Evolutionary conservation across 805 yeast genomes (phyloP).

Genomic region (Metschnikowia vanudenii): DNA sequence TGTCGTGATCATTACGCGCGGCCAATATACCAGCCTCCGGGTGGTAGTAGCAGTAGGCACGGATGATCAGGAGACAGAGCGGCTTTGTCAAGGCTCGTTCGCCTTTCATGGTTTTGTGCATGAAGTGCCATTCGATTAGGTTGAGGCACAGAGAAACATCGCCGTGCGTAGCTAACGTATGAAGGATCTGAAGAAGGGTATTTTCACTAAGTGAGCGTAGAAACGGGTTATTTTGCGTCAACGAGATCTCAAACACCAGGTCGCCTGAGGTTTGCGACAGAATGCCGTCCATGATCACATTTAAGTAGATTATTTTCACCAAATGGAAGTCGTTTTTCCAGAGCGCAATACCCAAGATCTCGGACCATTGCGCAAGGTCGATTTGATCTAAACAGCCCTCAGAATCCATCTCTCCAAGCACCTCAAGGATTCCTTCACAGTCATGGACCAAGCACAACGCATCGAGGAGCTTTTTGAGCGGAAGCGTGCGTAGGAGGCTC

Average conservation of each 20-base stretch:
- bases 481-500: conserved; percentile 10
- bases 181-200: conserved; percentile 28
- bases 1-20: conserved; percentile 20
- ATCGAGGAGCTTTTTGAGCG: conserved; percentile 20
- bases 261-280: conserved; percentile 26
- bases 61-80: conserved; percentile 31
- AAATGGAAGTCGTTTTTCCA: conserved; percentile 26
- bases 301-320: conserved; percentile 28
- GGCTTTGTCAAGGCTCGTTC: conserved; percentile 34
- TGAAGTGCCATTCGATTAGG: conserved; percentile 36
- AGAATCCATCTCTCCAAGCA: conserved; percentile 4
- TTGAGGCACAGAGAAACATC: conserved; percentile 36
- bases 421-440: conserved; percentile 20
- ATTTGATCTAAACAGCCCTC: conserved; percentile 4
- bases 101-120: conserved; percentile 33
- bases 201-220: conserved; percentile 24
- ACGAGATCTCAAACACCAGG: conserved; percentile 19
- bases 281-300: conserved; percentile 30
- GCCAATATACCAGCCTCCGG: conserved; percentile 7
- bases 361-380: conserved; percentile 22
- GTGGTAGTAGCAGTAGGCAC: conserved; percentile 33
- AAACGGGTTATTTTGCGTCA: conserved; percentile 7
- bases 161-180: conserved; percentile 34
- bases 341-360: conserved; percentile 25
- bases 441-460: conserved; percentile 22